Evolutionary conservation across 257 asterid genomes (phyloP).

Genomic region (Solanum dulcamara): DNA sequence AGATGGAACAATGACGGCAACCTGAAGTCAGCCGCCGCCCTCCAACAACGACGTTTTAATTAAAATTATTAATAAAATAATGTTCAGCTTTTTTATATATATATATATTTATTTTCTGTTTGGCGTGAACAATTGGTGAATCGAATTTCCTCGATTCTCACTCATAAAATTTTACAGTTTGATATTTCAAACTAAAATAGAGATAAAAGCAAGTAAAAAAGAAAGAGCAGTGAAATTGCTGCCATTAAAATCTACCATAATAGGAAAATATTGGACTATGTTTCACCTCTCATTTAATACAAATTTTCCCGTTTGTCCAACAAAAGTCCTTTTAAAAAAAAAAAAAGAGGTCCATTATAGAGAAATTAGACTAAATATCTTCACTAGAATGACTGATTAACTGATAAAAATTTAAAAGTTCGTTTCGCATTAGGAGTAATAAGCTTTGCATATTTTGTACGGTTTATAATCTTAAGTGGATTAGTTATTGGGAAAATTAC

Average conservation of each 20-base stretch:
- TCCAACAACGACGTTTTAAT: slow-evolving; percentile 23
- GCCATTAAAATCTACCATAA: not conserved
- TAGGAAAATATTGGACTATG: not conserved
- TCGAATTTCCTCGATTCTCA: not conserved
- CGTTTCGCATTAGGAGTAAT: no score
- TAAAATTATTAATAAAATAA: not conserved
- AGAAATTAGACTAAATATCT: no score
- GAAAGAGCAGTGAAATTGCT: not conserved
- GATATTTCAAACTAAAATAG: not conserved
- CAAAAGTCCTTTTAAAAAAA: not conserved
- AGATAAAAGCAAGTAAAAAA: not conserved
- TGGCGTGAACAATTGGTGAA: slow-evolving; percentile 16
- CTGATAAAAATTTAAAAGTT: no score
- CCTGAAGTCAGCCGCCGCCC: slow-evolving; percentile 45
- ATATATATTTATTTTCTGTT: not conserved
- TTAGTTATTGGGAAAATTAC: no score
- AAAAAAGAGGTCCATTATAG: not conserved
- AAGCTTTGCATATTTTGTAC: no score
- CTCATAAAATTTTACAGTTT: not conserved
- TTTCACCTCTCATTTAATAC: not conserved
- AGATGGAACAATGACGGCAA: slow-evolving; percentile 21
- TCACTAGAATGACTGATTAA: no score
- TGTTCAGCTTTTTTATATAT: not conserved
- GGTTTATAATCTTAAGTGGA: not conserved
- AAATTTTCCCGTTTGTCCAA: not conserved